Conservation (phyloP, 305 asterid species). For the Ilex paraguariensis region DNA sequence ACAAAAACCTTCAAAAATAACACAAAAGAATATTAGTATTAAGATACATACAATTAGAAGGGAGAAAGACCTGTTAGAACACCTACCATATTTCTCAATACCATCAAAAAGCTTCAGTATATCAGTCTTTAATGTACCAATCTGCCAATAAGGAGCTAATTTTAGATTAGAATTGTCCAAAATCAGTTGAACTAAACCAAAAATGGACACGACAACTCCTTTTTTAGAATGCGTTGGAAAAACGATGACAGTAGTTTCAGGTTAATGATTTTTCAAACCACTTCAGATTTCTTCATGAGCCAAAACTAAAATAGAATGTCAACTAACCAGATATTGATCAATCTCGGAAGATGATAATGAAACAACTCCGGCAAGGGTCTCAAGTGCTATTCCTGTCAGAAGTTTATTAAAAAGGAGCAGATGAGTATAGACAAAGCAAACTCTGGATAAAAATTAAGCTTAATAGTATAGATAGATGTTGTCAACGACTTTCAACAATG, state of each 20-base stretch:
- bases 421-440: too few relatives aligned
- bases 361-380: constrained; percentile 82
- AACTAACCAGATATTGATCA: constrained; percentile 68
- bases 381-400: constrained; percentile 75
- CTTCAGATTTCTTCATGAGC: too few relatives aligned
- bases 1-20: not conserved
- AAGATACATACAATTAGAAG: not conserved
- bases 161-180: constrained; percentile 16
- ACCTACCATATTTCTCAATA: constrained; percentile 73
- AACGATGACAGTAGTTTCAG: not conserved
- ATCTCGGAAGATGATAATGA: constrained; percentile 71
- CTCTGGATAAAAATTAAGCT: too few relatives aligned
- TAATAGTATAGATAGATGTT: too few relatives aligned
- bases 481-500: not conserved
- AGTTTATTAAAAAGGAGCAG: constrained; percentile 4
- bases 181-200: not conserved
- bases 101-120: constrained; percentile 81
- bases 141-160: constrained; percentile 41
- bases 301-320: not conserved
- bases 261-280: not conserved
- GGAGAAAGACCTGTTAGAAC: not conserved
- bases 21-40: not conserved
- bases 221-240: too few relatives aligned
- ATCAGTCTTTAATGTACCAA: constrained; percentile 62
- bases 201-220: too few relatives aligned